Conservation (phyloP, 805 yeast genomes). For the Komagataella pseudopastoris region DNA sequence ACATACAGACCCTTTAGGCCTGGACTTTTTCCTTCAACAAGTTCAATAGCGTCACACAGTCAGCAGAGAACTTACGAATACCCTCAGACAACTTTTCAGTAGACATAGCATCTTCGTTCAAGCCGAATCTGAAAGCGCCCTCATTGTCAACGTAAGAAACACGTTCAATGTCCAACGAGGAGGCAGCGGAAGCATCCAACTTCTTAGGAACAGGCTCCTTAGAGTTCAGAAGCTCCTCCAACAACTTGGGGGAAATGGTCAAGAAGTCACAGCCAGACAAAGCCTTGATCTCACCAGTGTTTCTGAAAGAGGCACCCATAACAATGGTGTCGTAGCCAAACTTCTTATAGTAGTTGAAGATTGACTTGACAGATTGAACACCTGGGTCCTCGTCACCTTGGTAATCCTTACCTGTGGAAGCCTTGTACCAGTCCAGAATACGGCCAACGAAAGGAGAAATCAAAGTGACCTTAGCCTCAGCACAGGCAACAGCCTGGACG, state of each 20-base stretch:
- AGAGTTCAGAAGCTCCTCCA: slow-evolving; percentile 79
- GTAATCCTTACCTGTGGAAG: slow-evolving; percentile 81
- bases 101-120: slow-evolving; percentile 97
- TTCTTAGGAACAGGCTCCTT: slow-evolving; percentile 67
- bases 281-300: slow-evolving; percentile 87
- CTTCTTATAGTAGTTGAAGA: slow-evolving; percentile 97
- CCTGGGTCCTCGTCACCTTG: slow-evolving; percentile 84
- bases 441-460: slow-evolving; percentile 99
- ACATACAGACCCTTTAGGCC: neutral
- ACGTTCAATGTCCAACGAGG: slow-evolving; percentile 44
- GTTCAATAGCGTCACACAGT: slow-evolving; percentile 65
- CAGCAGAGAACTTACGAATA: slow-evolving; percentile 94
- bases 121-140: slow-evolving; percentile 74
- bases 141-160: slow-evolving; percentile 78
- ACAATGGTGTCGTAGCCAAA: slow-evolving; percentile 93
- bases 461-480: slow-evolving; percentile 92
- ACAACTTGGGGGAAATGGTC: slow-evolving; percentile 86
- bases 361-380: slow-evolving; percentile 76
- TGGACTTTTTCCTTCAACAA: slow-evolving; percentile 45
- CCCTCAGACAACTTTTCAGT: slow-evolving; percentile 97
- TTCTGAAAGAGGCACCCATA: slow-evolving; percentile 99
- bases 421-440: slow-evolving; percentile 97
- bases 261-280: slow-evolving; percentile 95
- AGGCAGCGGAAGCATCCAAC: slow-evolving; percentile 58
- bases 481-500: slow-evolving; percentile 97